phyloP scores from a whole-genome alignment of 164 flowering plant species.

The Magnolia sinica region DNA sequence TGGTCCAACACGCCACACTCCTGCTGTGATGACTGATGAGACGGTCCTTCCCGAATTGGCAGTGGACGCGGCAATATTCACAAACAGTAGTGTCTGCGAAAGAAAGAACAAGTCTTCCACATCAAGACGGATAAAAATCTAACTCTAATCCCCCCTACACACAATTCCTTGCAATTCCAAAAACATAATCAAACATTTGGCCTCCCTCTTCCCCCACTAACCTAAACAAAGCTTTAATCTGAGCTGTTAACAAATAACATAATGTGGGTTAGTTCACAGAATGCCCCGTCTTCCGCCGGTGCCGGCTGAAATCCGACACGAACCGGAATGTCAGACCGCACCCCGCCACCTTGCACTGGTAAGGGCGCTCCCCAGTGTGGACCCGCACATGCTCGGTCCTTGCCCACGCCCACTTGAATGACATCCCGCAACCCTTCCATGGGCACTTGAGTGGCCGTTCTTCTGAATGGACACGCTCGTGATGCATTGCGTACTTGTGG shows the following conservation, averaged over 20 bases:
- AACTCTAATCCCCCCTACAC: not conserved
- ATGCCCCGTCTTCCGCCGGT: constrained; percentile 83
- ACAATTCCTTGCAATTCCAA: not conserved
- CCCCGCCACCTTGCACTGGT: constrained; percentile 64
- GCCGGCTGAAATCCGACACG: constrained; percentile 85
- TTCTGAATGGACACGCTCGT: constrained; percentile 73
- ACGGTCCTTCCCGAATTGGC: too few species aligned
- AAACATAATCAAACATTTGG: not conserved
- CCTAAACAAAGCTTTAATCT: not conserved
- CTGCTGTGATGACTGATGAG: too few species aligned
- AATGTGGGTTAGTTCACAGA: constrained; percentile 23
- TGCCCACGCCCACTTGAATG: constrained; percentile 99
- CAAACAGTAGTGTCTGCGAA: too few species aligned
- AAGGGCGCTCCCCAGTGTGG: constrained; percentile 93
- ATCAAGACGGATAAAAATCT: not conserved
- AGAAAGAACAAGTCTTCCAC: not conserved
- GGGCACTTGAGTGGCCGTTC: constrained; percentile 88
- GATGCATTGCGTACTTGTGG: constrained; percentile 65
- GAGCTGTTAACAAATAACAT: not conserved
- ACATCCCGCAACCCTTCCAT: constrained; percentile 83
- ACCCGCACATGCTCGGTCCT: constrained; percentile 80
- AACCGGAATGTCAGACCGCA: constrained; percentile 86
- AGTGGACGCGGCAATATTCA: too few species aligned
- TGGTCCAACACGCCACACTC: too few species aligned
- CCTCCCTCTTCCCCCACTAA: constrained; percentile 2